These are phyloP conservation scores for Sporothrix phasma DNA, from an alignment of 2,329 filamentous ascomycete species.

Conservation along the genomic window DNA sequence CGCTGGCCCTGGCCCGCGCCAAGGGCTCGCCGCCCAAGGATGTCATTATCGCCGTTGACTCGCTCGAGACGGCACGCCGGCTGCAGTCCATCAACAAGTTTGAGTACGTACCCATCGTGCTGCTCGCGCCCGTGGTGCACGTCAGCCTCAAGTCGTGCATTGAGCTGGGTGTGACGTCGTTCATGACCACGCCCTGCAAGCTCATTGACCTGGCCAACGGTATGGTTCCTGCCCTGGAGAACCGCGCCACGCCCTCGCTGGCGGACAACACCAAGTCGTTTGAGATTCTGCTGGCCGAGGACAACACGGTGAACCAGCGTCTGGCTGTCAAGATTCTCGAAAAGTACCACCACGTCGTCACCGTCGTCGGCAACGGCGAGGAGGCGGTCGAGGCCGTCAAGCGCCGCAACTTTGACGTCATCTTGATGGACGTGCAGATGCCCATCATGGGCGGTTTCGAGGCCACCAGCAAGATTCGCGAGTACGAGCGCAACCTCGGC, in stretches of 20 bases:
- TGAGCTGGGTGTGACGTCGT: slow-evolving; percentile 94
- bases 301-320: slow-evolving; percentile 95
- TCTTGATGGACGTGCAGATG: slow-evolving; percentile 99
- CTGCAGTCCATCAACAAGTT: slow-evolving; percentile 85
- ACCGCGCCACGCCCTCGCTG: slow-evolving; percentile 79
- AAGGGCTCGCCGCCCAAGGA: slow-evolving; percentile 66
- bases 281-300: slow-evolving; percentile 88
- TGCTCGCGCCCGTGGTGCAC: slow-evolving; percentile 79
- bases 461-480: slow-evolving; percentile 89
- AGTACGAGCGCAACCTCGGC: slow-evolving; percentile 74
- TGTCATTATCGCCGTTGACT: slow-evolving; percentile 93
- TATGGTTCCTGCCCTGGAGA: slow-evolving; percentile 90
- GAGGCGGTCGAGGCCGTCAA: slow-evolving; percentile 91
- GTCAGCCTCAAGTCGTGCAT: slow-evolving; percentile 89
- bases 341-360: slow-evolving; percentile 88
- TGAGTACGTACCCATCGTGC: slow-evolving; percentile 93
- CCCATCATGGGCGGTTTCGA: slow-evolving; percentile 99
- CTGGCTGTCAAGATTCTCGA: slow-evolving; percentile 93
- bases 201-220: slow-evolving; percentile 92
- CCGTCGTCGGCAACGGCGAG: slow-evolving; percentile 87
- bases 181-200: slow-evolving; percentile 95
- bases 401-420: slow-evolving; percentile 86
- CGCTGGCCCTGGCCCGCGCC: slow-evolving; percentile 41
- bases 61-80: slow-evolving; percentile 77
- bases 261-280: slow-evolving; percentile 93